phyloP scores from a whole-genome alignment of 352 stramenopile genomes.

The Phytophthora constricta region DNA sequence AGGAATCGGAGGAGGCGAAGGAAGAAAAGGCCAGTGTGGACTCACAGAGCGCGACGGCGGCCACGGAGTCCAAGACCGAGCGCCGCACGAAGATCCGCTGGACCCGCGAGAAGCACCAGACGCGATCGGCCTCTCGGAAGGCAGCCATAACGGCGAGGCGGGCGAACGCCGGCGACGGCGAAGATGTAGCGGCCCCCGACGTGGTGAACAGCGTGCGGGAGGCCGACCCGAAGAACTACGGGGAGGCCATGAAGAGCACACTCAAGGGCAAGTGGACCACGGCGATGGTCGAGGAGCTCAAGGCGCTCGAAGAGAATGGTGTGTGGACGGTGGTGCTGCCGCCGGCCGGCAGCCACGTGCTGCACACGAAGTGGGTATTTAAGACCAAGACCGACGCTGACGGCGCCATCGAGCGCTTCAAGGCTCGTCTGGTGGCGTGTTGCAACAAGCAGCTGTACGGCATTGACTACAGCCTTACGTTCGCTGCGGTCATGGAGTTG shows the following conservation, averaged over 20 bases:
- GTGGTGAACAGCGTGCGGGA: conserved; percentile 7
- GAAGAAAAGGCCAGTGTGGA: conserved; percentile 3
- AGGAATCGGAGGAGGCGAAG: conserved; percentile 12
- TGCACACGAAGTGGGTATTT: conserved; percentile 18
- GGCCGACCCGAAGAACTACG: conserved; percentile 21
- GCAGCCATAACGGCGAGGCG: conserved; percentile 4
- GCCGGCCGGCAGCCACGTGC: not conserved
- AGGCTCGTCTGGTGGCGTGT: conserved; percentile 21
- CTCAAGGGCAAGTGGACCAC: conserved; percentile 1
- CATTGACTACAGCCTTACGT: conserved; percentile 23
- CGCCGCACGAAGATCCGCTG: conserved; percentile 13
- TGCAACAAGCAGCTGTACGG: conserved; percentile 27
- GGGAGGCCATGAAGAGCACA: conserved; percentile 12
- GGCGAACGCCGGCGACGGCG: not conserved
- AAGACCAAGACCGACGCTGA: not conserved
- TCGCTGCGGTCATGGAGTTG: conserved; percentile 32
- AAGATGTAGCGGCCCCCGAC: not conserved
- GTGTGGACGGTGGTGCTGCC: not conserved
- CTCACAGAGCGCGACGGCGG: not conserved
- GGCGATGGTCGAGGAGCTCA: not conserved
- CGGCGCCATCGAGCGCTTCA: conserved; percentile 22
- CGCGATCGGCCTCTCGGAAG: conserved; percentile 27
- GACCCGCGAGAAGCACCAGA: conserved; percentile 34
- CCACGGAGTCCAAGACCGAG: not conserved
- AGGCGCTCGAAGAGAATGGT: conserved; percentile 8